A percentile compares a stretch with the other conserved stretches of the same genome.
Evolutionary conservation across 1,139 yeast species (phyloP).

Genomic region (Nadsonia starkeyi-henricii): DNA sequence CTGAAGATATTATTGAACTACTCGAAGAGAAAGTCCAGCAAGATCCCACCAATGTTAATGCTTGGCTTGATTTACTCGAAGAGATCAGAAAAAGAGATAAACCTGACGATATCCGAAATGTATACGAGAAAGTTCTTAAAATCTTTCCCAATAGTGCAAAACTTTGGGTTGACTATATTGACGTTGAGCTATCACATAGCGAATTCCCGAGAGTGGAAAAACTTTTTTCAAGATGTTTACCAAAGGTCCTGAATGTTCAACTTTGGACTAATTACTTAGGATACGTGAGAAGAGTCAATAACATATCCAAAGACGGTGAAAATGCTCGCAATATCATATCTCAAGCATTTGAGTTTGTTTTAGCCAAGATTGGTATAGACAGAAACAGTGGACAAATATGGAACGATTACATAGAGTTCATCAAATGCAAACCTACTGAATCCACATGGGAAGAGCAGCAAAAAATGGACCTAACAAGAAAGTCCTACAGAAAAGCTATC

Average conservation of each 20-base stretch:
- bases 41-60: constrained; percentile 41
- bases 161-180: constrained; percentile 58
- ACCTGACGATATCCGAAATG: constrained; percentile 45
- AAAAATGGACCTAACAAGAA: constrained; percentile 62
- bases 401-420: constrained; percentile 71
- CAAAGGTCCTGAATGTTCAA: constrained; percentile 44
- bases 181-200: constrained; percentile 51
- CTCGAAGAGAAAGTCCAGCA: constrained; percentile 45
- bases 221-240: constrained; percentile 48
- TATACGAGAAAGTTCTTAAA: constrained; percentile 47
- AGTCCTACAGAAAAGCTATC: constrained; percentile 56
- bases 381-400: constrained; percentile 59
- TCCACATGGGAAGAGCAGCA: constrained; percentile 84
- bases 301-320: constrained; percentile 67
- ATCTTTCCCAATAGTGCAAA: constrained; percentile 52
- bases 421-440: constrained; percentile 64
- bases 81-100: constrained; percentile 44
- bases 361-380: constrained; percentile 67
- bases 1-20: constrained; percentile 38
- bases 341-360: constrained; percentile 76
- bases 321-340: constrained; percentile 63
- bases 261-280: constrained; percentile 65
- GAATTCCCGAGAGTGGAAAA: constrained; percentile 56
- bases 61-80: constrained; percentile 46
- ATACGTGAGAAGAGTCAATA: constrained; percentile 63